Percentiles rank a stretch among this genome's conserved stretches.
These are phyloP conservation scores for Beauveria pseudobassiana DNA, from an alignment of 2,329 filamentous ascomycete genomes.

Conservation along the genomic window DNA sequence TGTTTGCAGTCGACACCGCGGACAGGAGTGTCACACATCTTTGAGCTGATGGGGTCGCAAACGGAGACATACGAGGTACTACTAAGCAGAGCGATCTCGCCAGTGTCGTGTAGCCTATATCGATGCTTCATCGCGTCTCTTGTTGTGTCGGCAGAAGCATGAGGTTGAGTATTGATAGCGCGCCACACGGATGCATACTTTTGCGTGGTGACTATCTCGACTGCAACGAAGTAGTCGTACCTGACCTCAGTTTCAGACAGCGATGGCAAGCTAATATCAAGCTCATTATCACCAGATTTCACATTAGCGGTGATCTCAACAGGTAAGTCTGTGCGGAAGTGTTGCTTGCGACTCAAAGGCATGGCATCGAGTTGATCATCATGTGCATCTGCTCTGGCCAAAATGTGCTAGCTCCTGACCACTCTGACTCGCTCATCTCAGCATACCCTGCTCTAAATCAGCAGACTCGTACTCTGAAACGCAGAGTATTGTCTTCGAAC, in stretches of 20 bases:
- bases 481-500: neutral
- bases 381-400: slow-evolving; percentile 3
- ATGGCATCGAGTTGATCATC: neutral
- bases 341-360: slow-evolving; percentile 5
- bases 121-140: neutral
- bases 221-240: neutral
- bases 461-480: slow-evolving; percentile 7
- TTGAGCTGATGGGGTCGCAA: slow-evolving; percentile 3
- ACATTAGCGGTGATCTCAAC: neutral
- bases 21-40: neutral
- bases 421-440: neutral
- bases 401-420: neutral
- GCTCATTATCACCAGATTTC: neutral
- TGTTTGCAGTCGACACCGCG: slow-evolving; percentile 8
- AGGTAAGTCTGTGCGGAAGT: slow-evolving; percentile 7
- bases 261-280: slow-evolving; percentile 2
- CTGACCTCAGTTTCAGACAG: neutral
- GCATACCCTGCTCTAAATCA: neutral
- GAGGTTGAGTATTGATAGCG: neutral
- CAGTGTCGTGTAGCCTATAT: neutral
- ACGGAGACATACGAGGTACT: slow-evolving; percentile 3
- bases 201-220: slow-evolving; percentile 1
- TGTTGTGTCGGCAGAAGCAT: neutral
- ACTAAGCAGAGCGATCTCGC: slow-evolving; percentile 1
- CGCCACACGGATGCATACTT: neutral